These are phyloP conservation scores for Eutrema japonicum DNA, from an alignment of 345 rosid species.

Conservation along the genomic window DNA sequence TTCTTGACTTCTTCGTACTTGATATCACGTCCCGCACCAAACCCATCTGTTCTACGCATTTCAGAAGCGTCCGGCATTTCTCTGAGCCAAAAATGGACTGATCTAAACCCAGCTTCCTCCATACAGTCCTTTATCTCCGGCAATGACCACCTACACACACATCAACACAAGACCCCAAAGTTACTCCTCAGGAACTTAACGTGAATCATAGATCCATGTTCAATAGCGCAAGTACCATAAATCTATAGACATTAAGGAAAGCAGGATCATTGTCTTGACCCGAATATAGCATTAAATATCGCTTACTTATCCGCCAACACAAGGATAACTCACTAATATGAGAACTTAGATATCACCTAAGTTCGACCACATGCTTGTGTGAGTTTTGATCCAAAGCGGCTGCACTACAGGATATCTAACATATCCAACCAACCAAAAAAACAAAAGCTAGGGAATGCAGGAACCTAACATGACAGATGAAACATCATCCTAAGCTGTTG, in stretches of 20 bases:
- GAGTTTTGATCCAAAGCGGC: constrained; percentile 1
- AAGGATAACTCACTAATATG: not conserved
- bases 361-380: not conserved
- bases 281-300: not conserved
- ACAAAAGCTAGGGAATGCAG: not conserved
- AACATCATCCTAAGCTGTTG: not conserved
- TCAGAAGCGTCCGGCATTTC: constrained; percentile 75
- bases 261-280: constrained; percentile 24
- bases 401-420: not conserved
- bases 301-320: not conserved
- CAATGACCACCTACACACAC: constrained; percentile 71
- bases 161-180: not conserved
- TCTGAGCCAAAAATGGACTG: constrained; percentile 85
- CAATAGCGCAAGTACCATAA: constrained; percentile 7
- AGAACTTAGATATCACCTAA: not conserved
- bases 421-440: not conserved
- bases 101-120: constrained; percentile 82
- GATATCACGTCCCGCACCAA: constrained; percentile 64
- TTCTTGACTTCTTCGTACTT: constrained; percentile 73
- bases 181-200: not conserved
- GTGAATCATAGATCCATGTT: not conserved
- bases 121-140: constrained; percentile 89
- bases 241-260: constrained; percentile 32
- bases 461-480: constrained; percentile 1
- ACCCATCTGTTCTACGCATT: constrained; percentile 65